A percentile compares a stretch with the other conserved stretches of the same genome.
Conservation (phyloP, 225 moss, liverwort and hornwort genomes). For the Marchantia polymorpha region DNA sequence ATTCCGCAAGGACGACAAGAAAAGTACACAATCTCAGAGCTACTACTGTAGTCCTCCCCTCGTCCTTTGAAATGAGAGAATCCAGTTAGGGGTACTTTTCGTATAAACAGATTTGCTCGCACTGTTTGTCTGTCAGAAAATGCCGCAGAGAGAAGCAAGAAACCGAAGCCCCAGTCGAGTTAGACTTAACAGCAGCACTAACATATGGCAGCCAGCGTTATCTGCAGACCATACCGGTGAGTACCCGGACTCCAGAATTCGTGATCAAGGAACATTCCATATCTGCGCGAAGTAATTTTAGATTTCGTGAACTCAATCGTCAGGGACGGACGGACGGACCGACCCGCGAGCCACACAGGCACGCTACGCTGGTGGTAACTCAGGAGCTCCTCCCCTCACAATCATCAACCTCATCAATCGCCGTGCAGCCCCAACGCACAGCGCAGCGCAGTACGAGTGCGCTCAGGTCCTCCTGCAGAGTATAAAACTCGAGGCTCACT, state of each 20-base stretch:
- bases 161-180: neutral
- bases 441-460: neutral
- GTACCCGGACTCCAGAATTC: neutral
- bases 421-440: neutral
- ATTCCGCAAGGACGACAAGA: constrained; percentile 2
- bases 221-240: neutral
- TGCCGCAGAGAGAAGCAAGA: neutral
- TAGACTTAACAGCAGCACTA: neutral
- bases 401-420: neutral
- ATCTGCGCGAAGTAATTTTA: neutral
- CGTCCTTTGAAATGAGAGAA: neutral
- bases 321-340: neutral
- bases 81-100: constrained; percentile 1
- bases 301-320: neutral
- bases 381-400: neutral
- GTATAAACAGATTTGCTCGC: neutral
- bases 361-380: neutral
- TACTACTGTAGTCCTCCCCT: neutral
- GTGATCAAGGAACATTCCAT: constrained; percentile 2
- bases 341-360: neutral
- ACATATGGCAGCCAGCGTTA: neutral
- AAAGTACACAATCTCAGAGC: neutral
- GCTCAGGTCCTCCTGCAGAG: neutral
- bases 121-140: neutral
- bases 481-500: neutral